Conservation (phyloP, 1,139 yeast genomes). For the Hyphopichia wangnamkhiaoensis region DNA sequence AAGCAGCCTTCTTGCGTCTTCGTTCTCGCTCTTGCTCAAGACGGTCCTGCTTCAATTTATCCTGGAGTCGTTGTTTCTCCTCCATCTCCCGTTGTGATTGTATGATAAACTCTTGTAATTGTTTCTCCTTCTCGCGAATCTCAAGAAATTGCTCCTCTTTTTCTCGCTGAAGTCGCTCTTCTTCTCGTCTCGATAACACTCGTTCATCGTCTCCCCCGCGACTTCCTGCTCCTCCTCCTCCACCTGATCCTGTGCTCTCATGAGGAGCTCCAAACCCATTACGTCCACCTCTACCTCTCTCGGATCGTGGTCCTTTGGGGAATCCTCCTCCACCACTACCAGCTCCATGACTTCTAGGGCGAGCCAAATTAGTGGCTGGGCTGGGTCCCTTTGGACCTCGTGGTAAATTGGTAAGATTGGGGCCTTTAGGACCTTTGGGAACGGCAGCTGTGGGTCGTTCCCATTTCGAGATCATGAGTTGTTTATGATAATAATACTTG, state of each 20-base stretch:
- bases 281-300: too few species aligned
- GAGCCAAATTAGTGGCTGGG: too few species aligned
- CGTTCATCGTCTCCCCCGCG: conserved; percentile 9
- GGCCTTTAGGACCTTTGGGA: conserved; percentile 15
- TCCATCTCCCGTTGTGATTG: conserved; percentile 34
- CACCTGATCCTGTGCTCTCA: conserved; percentile 7
- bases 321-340: too few species aligned
- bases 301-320: too few species aligned
- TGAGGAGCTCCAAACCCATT: too few species aligned
- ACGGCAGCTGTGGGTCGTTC: conserved; percentile 44
- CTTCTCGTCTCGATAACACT: conserved; percentile 30
- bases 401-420: conserved; percentile 5
- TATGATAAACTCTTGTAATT: conserved; percentile 38
- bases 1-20: conserved; percentile 8
- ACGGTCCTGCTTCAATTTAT: conserved; percentile 9
- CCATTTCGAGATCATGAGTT: conserved; percentile 55
- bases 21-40: conserved; percentile 7
- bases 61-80: conserved; percentile 15
- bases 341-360: neutral
- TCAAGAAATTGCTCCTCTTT: conserved; percentile 35
- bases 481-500: conserved; percentile 57
- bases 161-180: conserved; percentile 32
- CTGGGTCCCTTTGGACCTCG: conserved; percentile 1
- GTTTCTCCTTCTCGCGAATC: conserved; percentile 32
- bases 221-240: conserved; percentile 5